Evolutionary conservation across 2,329 filamentous ascomycete species (phyloP).

Genomic region (Diaporthe caulivora): DNA sequence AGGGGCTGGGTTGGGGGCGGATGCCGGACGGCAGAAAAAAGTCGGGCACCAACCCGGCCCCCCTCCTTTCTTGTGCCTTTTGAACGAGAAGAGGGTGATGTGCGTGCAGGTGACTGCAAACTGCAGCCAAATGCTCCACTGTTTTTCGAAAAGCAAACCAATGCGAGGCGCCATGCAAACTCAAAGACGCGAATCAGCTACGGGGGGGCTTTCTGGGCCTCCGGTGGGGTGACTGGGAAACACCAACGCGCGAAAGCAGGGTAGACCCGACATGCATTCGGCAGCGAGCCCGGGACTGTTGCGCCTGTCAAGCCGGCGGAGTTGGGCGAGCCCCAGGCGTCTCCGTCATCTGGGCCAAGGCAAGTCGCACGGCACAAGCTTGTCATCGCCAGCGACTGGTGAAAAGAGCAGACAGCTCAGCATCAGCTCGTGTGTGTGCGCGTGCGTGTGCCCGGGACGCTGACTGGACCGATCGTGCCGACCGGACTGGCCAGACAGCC

Average conservation of each 20-base stretch:
- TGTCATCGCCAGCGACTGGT: conserved; percentile 25
- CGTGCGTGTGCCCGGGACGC: conserved; percentile 7
- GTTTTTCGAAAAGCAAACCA: conserved; percentile 12
- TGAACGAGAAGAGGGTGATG: not conserved
- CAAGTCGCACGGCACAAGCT: conserved; percentile 9
- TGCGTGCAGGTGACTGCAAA: conserved; percentile 26
- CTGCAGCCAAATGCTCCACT: conserved; percentile 22
- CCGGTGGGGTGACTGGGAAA: conserved; percentile 28
- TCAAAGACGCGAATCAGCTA: conserved; percentile 22
- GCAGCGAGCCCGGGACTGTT: conserved; percentile 11
- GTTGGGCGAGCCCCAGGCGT: conserved; percentile 5
- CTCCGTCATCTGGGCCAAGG: conserved; percentile 16
- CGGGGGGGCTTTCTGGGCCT: not conserved
- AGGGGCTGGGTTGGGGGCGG: conserved; percentile 12
- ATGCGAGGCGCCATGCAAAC: conserved; percentile 9
- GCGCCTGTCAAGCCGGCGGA: not conserved
- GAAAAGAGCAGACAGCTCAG: conserved; percentile 21
- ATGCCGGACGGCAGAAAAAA: conserved; percentile 18
- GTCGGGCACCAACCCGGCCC: conserved; percentile 34
- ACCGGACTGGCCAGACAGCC: not conserved
- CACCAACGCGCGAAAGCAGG: conserved; percentile 22
- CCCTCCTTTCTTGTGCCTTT: not conserved
- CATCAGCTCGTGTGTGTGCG: not conserved
- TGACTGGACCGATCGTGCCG: not conserved
- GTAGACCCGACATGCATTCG: conserved; percentile 20